Conservation (phyloP, 2,329 filamentous ascomycete species). For the Cercospora sesami region DNA sequence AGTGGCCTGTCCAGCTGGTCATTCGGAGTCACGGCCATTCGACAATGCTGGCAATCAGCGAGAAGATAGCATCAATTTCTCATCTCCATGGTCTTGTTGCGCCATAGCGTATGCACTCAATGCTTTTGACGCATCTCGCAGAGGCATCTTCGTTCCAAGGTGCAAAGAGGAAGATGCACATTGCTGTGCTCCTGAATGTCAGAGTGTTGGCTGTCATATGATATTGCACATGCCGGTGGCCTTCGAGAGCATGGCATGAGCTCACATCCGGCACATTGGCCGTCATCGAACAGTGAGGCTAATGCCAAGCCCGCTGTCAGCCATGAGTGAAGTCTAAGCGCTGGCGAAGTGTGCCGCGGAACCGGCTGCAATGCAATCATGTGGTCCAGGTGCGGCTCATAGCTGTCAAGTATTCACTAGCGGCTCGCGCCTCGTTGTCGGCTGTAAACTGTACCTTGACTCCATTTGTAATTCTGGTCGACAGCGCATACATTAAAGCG, state of each 20-base stretch:
- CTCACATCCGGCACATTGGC: background rate
- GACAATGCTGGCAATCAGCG: background rate
- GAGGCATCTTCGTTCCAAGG: background rate
- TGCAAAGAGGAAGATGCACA: background rate
- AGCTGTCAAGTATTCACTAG: background rate
- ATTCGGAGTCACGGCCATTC: background rate
- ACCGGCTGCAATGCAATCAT: background rate
- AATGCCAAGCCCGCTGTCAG: background rate
- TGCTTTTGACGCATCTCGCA: background rate
- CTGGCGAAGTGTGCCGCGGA: background rate
- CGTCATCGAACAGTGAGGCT: background rate
- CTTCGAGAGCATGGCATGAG: background rate
- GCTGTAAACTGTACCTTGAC: background rate
- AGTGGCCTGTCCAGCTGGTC: background rate
- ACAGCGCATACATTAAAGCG: background rate
- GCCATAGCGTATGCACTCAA: background rate
- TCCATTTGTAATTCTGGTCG: background rate
- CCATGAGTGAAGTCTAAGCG: background rate
- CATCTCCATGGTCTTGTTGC: background rate
- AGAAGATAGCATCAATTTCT: background rate
- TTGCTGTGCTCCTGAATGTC: background rate
- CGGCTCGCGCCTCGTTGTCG: background rate
- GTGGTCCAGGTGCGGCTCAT: background rate
- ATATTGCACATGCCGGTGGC: background rate
- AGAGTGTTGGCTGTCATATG: background rate